Conservation (phyloP, 2,329 filamentous ascomycete genomes). For the Cladosporium colombiae region DNA sequence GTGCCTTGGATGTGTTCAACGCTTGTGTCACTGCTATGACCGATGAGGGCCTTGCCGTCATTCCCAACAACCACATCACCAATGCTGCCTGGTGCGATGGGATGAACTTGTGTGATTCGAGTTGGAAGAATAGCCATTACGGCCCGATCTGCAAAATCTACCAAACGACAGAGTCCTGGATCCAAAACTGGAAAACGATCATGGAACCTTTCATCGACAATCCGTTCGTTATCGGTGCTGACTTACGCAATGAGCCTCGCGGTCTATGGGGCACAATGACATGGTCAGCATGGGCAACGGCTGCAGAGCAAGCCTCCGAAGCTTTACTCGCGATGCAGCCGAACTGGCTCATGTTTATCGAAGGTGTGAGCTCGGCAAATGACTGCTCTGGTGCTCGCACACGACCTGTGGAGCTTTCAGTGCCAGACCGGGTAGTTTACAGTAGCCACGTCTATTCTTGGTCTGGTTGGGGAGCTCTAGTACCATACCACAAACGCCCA, state of each 20-base stretch:
- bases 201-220: conserved; percentile 62
- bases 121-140: conserved; percentile 67
- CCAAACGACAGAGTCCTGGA: conserved; percentile 66
- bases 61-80: conserved; percentile 72
- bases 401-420: conserved; percentile 60
- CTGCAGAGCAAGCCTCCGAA: conserved; percentile 65
- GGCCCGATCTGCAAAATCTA: conserved; percentile 60
- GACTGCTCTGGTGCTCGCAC: conserved; percentile 59
- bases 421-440: conserved; percentile 62
- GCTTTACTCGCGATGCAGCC: conserved; percentile 59
- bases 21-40: conserved; percentile 62
- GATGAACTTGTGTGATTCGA: conserved; percentile 65
- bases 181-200: conserved; percentile 65
- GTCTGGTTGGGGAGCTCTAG: conserved; percentile 64
- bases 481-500: conserved; percentile 60
- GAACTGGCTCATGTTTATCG: conserved; percentile 68
- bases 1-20: conserved; percentile 62
- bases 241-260: conserved; percentile 69
- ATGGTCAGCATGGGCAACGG: conserved; percentile 64
- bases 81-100: conserved; percentile 69
- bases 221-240: conserved; percentile 64
- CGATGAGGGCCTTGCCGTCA: conserved; percentile 62
- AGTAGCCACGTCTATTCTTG: conserved; percentile 69
- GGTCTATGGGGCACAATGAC: conserved; percentile 69
- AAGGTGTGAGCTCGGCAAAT: conserved; percentile 68